These are phyloP conservation scores for Bacidia gigantensis DNA, from an alignment of 495 filamentous ascomycete species.

Conservation along the genomic window DNA sequence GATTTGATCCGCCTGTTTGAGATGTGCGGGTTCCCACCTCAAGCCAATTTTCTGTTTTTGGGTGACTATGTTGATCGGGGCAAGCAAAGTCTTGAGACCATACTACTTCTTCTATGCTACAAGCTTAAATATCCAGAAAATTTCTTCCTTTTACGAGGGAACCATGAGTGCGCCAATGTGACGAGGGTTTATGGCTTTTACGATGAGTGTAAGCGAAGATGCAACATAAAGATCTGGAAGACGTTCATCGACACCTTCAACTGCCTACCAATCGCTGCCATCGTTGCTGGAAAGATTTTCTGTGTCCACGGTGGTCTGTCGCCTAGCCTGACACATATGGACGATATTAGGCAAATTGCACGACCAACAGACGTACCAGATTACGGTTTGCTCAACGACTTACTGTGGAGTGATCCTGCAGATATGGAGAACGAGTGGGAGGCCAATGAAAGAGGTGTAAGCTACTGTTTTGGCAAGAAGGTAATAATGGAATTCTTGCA, in stretches of 20 bases:
- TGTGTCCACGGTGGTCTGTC: constrained; percentile 96
- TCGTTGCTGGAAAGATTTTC: constrained; percentile 97
- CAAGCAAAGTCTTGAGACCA: constrained; percentile 95
- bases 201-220: constrained; percentile 95
- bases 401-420: constrained; percentile 95
- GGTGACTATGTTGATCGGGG: constrained; percentile 97
- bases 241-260: constrained; percentile 98
- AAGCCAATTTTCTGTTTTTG: constrained; percentile 87
- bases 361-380: constrained; percentile 95
- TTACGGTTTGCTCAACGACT: constrained; percentile 89
- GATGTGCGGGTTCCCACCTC: constrained; percentile 96
- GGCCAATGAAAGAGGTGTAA: constrained; percentile 90
- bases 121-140: constrained; percentile 98
- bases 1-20: constrained; percentile 97
- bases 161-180: constrained; percentile 98
- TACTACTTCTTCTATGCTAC: constrained; percentile 89
- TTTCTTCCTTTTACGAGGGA: constrained; percentile 93
- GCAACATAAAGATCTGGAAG: constrained; percentile 99
- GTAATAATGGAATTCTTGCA: constrained; percentile 96
- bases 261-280: constrained; percentile 84
- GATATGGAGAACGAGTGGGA: constrained; percentile 99
- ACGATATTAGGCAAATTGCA: constrained; percentile 92
- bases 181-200: constrained; percentile 98
- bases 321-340: constrained; percentile 87
- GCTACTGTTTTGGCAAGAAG: constrained; percentile 97